Base-by-base conservation (phyloP, 2,329 filamentous ascomycete genomes). In the Xylariaceae sp. region DNA sequence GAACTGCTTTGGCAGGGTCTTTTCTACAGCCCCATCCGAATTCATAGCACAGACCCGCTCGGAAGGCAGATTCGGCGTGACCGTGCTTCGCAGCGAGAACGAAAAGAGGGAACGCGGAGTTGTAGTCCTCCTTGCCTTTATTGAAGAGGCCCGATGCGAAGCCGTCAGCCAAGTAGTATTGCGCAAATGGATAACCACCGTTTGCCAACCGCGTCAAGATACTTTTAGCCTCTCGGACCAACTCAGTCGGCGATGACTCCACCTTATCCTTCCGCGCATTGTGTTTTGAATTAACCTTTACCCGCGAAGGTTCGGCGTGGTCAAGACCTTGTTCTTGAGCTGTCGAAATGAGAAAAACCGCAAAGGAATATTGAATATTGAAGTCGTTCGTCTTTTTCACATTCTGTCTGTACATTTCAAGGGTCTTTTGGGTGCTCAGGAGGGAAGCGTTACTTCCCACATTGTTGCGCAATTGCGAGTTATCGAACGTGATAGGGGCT, bases 391-490 rank as follows among this genome's bases (percentile, higher is more conserved):
- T 95, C 75, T 99, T 99, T 74, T 96, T 97, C 51, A 96, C 89
- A 64, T 97, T 99, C 48, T 87, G 86, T 40, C 92, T 82, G 68
- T 99, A 99, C 92, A 97, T 96, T 48, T 97, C 91, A 43, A 99
- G 80, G 1, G 94, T 99, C 71, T 97, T 91, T 65, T 92, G 89
- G 32, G 89, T 86, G 63, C 90, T 91, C 30, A 99, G 80, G 11
- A 99, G 77, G 17, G 91, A 96, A 3, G 92, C 92, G 72, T 95
- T 95, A 64, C 83, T 87, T 40, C 94, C 94, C 19, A 99, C 85
- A 14, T 82, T 85, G 48, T 79, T 83, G 52, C 89, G 86, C 43
- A 99, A 74, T 55, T 87, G 80, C 11, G 87, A 83, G 65, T 97
- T 96, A 68, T 95, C 89, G 52, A 95, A 77, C 27, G 81, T 64